A percentile compares a stretch with the other conserved stretches of the same genome.
Conservation (phyloP, 2,329 filamentous ascomycete species). For the Pseudovirgaria hyperparasitica region DNA sequence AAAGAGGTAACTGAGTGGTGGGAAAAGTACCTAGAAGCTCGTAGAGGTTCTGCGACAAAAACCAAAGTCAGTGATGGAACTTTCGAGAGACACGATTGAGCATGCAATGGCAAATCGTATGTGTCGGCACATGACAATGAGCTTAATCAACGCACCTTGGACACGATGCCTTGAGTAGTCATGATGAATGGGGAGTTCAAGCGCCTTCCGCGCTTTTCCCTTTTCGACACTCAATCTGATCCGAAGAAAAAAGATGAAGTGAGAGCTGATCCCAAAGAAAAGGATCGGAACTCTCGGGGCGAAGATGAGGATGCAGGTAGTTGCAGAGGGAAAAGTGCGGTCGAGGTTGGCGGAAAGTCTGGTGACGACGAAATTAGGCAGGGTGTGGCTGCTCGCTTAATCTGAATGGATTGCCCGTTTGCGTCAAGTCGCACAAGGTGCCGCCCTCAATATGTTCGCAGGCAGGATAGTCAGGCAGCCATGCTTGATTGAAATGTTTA, state of each 20-base stretch:
- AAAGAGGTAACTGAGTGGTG: constrained; percentile 11
- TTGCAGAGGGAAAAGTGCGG: constrained; percentile 12
- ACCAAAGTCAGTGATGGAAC: constrained; percentile 22
- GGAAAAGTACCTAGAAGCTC: constrained; percentile 79
- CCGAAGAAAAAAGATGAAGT: constrained; percentile 13
- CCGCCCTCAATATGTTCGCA: too few relatives aligned
- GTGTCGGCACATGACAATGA: constrained; percentile 2
- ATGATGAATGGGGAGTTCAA: constrained; percentile 22
- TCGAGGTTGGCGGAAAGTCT: constrained; percentile 14
- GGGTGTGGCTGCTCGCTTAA: constrained; percentile 15
- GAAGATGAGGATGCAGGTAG: constrained; percentile 9
- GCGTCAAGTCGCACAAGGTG: constrained; percentile 1
- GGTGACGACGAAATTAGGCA: too few relatives aligned
- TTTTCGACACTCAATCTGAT: constrained; percentile 28
- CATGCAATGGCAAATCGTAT: constrained; percentile 1
- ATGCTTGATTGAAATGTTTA: too few relatives aligned
- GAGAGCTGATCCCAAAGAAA: constrained; percentile 27
- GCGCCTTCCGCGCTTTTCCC: constrained; percentile 32
- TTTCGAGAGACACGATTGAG: constrained; percentile 1
- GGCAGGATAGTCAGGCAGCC: too few relatives aligned
- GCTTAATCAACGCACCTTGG: constrained; percentile 24
- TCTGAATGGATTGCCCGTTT: constrained; percentile 2
- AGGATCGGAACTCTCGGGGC: constrained; percentile 26
- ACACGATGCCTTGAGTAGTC: constrained; percentile 28
- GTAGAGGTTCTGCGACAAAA: constrained; percentile 68